These are phyloP conservation scores for Craspedostauros australis DNA, from an alignment of 108 stramenopile genomes.

Conservation along the genomic window DNA sequence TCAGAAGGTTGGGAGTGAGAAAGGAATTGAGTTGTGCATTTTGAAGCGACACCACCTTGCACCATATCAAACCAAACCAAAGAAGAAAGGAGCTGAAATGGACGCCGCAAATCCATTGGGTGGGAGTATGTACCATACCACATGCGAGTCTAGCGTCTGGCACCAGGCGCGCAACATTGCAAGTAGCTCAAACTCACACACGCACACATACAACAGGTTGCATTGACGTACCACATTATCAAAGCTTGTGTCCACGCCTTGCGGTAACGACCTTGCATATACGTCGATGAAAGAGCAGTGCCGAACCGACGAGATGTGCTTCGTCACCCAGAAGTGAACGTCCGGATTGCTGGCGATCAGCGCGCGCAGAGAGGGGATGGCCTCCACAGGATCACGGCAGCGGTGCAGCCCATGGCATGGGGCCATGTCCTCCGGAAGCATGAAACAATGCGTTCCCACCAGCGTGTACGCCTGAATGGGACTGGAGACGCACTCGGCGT, in stretches of 20 bases:
- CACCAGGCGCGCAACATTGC: too few relatives aligned
- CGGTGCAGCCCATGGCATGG: conserved; percentile 12
- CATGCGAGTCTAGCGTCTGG: too few relatives aligned
- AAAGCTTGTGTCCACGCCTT: conserved; percentile 52
- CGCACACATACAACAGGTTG: not conserved
- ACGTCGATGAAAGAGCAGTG: conserved; percentile 25
- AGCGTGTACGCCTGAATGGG: conserved; percentile 49
- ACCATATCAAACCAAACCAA: too few relatives aligned
- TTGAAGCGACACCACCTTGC: too few relatives aligned
- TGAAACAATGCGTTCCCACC: conserved; percentile 49
- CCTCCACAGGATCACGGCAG: conserved; percentile 47
- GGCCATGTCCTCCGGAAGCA: conserved; percentile 10
- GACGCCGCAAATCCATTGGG: not conserved
- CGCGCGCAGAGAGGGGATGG: conserved; percentile 38
- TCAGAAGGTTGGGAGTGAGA: too few relatives aligned
- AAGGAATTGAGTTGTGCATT: too few relatives aligned
- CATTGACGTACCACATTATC: conserved; percentile 46
- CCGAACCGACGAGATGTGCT: conserved; percentile 5
- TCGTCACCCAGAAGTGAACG: conserved; percentile 48
- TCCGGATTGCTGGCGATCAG: conserved; percentile 49
- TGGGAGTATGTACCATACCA: too few relatives aligned
- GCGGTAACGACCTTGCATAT: conserved; percentile 54
- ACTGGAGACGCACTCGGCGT: conserved; percentile 16
- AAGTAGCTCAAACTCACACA: not conserved
- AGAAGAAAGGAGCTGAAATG: not conserved